Evolutionary conservation across 2,329 filamentous ascomycete species (phyloP).

Genomic region (Emergomyces pasteurianus): DNA sequence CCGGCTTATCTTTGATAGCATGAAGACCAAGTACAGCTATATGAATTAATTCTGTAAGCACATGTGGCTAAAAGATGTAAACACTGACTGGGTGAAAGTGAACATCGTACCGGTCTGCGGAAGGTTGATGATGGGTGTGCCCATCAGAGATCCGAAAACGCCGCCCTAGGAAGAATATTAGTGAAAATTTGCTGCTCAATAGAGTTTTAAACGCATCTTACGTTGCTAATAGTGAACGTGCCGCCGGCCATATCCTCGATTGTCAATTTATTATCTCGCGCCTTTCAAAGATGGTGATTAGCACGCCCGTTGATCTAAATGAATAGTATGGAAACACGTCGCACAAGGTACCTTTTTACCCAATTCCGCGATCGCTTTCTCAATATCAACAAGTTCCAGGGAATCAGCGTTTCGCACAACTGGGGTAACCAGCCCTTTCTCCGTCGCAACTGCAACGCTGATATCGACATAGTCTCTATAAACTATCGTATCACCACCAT

Average conservation of each 20-base stretch:
- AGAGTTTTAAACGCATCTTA: conserved; percentile 16
- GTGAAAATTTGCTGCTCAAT: conserved; percentile 1
- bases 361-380: conserved; percentile 81
- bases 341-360: conserved; percentile 66
- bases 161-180: conserved; percentile 45
- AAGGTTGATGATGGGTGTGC: conserved; percentile 95
- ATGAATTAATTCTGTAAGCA: conserved; percentile 12
- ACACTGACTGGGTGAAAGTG: background rate
- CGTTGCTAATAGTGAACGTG: conserved; percentile 96
- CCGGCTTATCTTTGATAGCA: conserved; percentile 87
- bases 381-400: conserved; percentile 78
- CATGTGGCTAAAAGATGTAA: conserved; percentile 6
- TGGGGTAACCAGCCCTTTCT: conserved; percentile 93
- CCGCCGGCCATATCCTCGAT: conserved; percentile 99
- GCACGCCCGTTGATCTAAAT: background rate
- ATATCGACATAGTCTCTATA: conserved; percentile 98
- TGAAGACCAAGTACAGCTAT: conserved; percentile 75
- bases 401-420: conserved; percentile 88
- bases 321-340: background rate
- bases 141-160: conserved; percentile 94
- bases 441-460: conserved; percentile 90
- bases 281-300: conserved; percentile 39
- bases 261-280: conserved; percentile 88
- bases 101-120: conserved; percentile 57
- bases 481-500: conserved; percentile 92